These are phyloP conservation scores for Trametes elegans DNA, from an alignment of 768 basidiomycete genomes.

Conservation along the genomic window DNA sequence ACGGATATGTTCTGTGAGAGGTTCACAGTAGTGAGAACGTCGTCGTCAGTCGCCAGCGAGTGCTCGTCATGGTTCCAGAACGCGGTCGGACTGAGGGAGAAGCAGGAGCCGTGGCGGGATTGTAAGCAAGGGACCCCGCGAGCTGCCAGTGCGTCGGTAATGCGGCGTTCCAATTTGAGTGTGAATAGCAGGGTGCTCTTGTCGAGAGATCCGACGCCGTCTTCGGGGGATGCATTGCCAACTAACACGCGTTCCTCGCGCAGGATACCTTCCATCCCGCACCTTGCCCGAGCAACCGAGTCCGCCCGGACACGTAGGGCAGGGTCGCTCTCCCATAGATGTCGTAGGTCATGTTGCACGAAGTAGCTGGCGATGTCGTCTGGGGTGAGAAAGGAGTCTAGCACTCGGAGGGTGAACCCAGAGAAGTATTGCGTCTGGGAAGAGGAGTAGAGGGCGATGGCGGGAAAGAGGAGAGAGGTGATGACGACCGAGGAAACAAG, in stretches of 20 bases:
- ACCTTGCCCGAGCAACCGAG: constrained; percentile 67
- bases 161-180: constrained; percentile 58
- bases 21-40: constrained; percentile 60
- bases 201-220: constrained; percentile 50
- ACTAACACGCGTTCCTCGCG: constrained; percentile 78
- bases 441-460: constrained; percentile 78
- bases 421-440: constrained; percentile 59
- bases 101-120: constrained; percentile 51
- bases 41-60: constrained; percentile 48
- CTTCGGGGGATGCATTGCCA: constrained; percentile 42
- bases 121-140: constrained; percentile 53
- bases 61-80: constrained; percentile 72
- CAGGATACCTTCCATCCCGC: constrained; percentile 64
- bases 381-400: constrained; percentile 58
- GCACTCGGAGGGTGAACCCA: constrained; percentile 54
- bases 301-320: constrained; percentile 67
- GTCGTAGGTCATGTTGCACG: constrained; percentile 60
- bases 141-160: constrained; percentile 44
- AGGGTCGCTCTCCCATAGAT: constrained; percentile 68
- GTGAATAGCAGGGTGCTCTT: constrained; percentile 62
- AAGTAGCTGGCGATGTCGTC: constrained; percentile 51
- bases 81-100: constrained; percentile 68
- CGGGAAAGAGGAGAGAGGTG: constrained; percentile 88
- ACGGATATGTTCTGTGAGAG: constrained; percentile 51
- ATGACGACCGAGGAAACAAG: constrained; percentile 86